Evolutionary conservation across 2,329 filamentous ascomycete genomes (phyloP), one percentile per base, ranked within the genome.

Genomic region (Nigrospora osmanthi): DNA sequence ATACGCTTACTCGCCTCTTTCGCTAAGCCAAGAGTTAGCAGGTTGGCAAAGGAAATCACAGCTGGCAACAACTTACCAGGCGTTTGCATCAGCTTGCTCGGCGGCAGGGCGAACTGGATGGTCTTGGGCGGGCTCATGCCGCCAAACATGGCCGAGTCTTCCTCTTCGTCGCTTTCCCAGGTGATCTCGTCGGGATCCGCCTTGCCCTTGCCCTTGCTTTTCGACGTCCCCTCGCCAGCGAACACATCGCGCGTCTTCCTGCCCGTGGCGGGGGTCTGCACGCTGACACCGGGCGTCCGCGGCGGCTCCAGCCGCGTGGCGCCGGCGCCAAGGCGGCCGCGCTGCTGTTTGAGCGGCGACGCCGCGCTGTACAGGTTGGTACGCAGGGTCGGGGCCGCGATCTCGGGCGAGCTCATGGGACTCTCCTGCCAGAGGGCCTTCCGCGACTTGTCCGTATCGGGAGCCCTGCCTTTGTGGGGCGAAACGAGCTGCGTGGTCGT

Each of bases 111-210:
- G 62, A 94, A 94, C 58, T 90, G 86, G 48, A 94, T 90, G 11
- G 88, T 93, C 72, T 97, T 97, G 0, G 93, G 93, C 28, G 93
- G 93, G 58, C 88, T 95, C 65, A 89, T 84, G 6, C 83, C 87
- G 7, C 76, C 77, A 47, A 85, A 83, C 6, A 73, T 74, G 37
- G 73, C 67, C 14, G 70, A 67, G 35, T 78, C 78, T 40, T 83
- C 78, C 11, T 81, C 78, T 28, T 85, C 82, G 49, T 89, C 84
- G 55, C 82, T 86, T 43, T 90, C 84, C 83, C 89, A 93, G 15
- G 72, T 74, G 46, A 82, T 79, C 58, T 83, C 80, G 43, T 79
- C 55, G 6, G 41, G 44, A 12, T 52, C 75, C 47, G 61, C 67
- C 28, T 63, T 60, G 28, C 15, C 48, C 55, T 64, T 49, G 1